phyloP scores from a whole-genome alignment of 331 rosid species.

The Malus hybrid region DNA sequence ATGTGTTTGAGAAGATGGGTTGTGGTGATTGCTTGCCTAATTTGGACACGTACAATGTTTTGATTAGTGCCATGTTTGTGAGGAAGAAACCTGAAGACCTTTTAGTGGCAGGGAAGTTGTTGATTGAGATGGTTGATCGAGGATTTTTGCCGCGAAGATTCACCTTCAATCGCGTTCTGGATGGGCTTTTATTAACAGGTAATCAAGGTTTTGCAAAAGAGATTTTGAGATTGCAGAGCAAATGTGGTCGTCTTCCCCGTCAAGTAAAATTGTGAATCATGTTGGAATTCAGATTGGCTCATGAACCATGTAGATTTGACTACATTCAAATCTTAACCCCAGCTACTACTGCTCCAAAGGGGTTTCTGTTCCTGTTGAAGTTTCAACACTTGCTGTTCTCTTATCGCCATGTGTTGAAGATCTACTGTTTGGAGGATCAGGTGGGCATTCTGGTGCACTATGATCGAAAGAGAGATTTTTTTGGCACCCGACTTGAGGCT shows the following conservation, averaged over 20 bases:
- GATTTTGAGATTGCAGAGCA: constrained; percentile 64
- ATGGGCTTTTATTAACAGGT: constrained; percentile 68
- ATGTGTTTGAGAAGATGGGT: constrained; percentile 61
- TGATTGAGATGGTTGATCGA: constrained; percentile 77
- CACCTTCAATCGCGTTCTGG: constrained; percentile 56
- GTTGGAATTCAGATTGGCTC: background rate
- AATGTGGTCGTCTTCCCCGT: constrained; percentile 57
- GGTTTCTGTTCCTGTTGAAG: background rate
- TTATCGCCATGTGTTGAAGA: background rate
- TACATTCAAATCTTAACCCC: background rate
- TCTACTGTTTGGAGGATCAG: background rate
- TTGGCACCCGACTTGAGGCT: too few species aligned
- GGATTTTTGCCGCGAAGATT: constrained; percentile 76
- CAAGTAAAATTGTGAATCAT: constrained; percentile 43
- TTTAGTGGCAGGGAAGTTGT: constrained; percentile 72
- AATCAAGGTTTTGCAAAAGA: constrained; percentile 79
- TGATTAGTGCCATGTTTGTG: constrained; percentile 81
- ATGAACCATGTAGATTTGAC: background rate
- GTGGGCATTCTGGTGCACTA: background rate
- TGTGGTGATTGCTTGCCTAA: constrained; percentile 58
- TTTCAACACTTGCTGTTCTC: background rate
- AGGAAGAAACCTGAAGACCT: constrained; percentile 72
- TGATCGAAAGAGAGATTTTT: background rate
- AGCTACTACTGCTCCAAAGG: background rate
- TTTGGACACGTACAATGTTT: constrained; percentile 72